These are phyloP conservation scores for Pichia sp. DNA, from an alignment of 1,139 yeast genomes.

Conservation along the genomic window DNA sequence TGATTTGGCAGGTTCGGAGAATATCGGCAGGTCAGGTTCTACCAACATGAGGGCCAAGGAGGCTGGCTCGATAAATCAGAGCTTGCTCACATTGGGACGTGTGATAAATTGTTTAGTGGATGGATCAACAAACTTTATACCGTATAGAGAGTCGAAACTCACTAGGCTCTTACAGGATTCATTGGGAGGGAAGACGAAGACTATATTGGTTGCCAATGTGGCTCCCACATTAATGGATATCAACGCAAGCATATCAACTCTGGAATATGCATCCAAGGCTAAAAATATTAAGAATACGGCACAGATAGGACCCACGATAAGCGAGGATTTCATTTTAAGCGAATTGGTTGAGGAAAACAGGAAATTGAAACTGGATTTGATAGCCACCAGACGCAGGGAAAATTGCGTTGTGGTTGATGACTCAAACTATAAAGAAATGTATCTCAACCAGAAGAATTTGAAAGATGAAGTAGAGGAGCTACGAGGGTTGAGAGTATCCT, in stretches of 20 bases:
- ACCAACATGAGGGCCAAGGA: constrained; percentile 72
- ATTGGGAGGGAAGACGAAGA: constrained; percentile 75
- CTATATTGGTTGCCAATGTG: constrained; percentile 73
- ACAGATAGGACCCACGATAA: constrained; percentile 41
- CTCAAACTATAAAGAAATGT: constrained; percentile 45
- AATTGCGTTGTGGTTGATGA: constrained; percentile 55
- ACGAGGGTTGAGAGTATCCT: constrained; percentile 10
- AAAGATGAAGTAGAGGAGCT: constrained; percentile 39
- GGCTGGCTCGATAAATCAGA: constrained; percentile 84
- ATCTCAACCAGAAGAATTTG: constrained; percentile 37
- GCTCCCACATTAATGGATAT: constrained; percentile 70
- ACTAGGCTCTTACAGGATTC: constrained; percentile 78
- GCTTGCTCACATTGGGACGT: constrained; percentile 73
- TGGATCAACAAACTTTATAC: constrained; percentile 50
- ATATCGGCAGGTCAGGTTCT: constrained; percentile 74
- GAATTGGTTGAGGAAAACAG: constrained; percentile 49
- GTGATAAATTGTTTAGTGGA: constrained; percentile 72
- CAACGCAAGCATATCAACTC: constrained; percentile 76
- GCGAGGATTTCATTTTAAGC: constrained; percentile 42
- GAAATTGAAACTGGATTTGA: constrained; percentile 53
- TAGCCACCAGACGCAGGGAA: constrained; percentile 54
- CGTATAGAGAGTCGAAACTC: constrained; percentile 79
- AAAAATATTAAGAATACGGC: constrained; percentile 61
- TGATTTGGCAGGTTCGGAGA: constrained; percentile 78
- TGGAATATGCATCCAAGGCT: constrained; percentile 81